Evolutionary conservation across 495 filamentous ascomycete species (phyloP).

Genomic region (Neurospora sp.): DNA sequence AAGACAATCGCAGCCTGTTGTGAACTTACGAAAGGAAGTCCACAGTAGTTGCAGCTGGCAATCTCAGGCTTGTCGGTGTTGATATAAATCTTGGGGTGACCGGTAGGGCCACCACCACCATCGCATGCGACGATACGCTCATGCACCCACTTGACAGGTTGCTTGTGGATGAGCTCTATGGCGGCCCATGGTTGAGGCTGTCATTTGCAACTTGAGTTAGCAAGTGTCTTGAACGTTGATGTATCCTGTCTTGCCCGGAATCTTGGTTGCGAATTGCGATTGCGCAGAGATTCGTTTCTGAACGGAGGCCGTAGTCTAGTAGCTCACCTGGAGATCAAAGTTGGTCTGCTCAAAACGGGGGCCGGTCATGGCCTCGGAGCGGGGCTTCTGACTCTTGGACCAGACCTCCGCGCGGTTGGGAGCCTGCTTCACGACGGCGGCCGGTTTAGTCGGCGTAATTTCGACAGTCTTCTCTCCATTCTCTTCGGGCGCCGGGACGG

Average conservation of each 20-base stretch:
- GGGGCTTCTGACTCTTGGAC: slow-evolving; percentile 73
- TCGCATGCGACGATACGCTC: slow-evolving; percentile 75
- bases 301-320: slow-evolving; percentile 5
- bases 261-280: neutral
- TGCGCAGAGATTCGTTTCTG: neutral
- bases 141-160: slow-evolving; percentile 88
- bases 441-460: slow-evolving; percentile 24
- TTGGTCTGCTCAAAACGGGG: slow-evolving; percentile 96
- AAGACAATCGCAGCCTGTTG: neutral
- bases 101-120: slow-evolving; percentile 83
- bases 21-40: slow-evolving; percentile 78
- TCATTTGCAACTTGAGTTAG: neutral
- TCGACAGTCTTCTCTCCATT: neutral
- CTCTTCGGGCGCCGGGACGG: slow-evolving; percentile 32
- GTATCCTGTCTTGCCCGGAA: neutral
- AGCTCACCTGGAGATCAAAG: slow-evolving; percentile 74
- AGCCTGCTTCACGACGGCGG: slow-evolving; percentile 59
- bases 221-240: neutral
- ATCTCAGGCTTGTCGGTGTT: slow-evolving; percentile 97
- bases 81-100: slow-evolving; percentile 91
- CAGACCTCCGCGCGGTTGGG: slow-evolving; percentile 76
- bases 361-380: slow-evolving; percentile 75
- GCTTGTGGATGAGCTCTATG: slow-evolving; percentile 90
- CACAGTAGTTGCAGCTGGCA: slow-evolving; percentile 81
- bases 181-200: slow-evolving; percentile 83